Conservation (phyloP, 164 flowering plant species). For the Akebia trifoliata region DNA sequence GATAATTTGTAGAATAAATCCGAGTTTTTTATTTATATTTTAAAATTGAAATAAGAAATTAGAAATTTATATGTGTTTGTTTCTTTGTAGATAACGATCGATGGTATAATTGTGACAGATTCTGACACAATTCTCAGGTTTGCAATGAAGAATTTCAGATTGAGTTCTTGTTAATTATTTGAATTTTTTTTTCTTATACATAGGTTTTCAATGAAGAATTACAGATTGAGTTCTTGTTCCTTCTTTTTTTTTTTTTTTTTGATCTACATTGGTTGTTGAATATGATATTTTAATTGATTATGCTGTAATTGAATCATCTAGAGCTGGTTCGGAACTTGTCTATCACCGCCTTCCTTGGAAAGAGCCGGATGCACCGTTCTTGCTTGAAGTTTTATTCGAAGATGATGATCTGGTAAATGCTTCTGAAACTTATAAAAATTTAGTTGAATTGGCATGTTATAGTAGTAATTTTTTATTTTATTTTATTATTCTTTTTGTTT, state of each 20-base stretch:
- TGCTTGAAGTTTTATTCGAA: conserved; percentile 58
- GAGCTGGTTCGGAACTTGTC: conserved; percentile 50
- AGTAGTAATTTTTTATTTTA: too few species aligned
- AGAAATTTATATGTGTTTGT: conserved; percentile 9
- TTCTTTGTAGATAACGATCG: conserved; percentile 54
- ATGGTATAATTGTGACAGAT: conserved; percentile 53
- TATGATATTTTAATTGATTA: conserved; percentile 1
- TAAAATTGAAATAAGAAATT: too few species aligned
- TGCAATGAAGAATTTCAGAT: not conserved
- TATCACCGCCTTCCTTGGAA: conserved; percentile 89
- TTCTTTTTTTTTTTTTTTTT: not conserved
- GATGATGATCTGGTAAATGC: conserved; percentile 60
- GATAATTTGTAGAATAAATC: too few species aligned
- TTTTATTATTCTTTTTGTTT: not conserved
- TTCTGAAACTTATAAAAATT: too few species aligned
- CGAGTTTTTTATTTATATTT: too few species aligned
- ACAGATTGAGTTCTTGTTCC: not conserved
- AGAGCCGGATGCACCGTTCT: conserved; percentile 78
- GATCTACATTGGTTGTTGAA: too few species aligned
- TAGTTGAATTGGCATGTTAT: not conserved
- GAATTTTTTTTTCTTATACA: not conserved
- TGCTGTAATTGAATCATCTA: conserved; percentile 18
- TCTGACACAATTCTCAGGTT: conserved; percentile 64
- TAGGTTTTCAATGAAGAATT: not conserved
- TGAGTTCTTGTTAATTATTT: not conserved